Evolutionary conservation across 108 stramenopile species (phyloP), one percentile per base, ranked within the genome.

Genomic region (Heterococcus sp.): DNA sequence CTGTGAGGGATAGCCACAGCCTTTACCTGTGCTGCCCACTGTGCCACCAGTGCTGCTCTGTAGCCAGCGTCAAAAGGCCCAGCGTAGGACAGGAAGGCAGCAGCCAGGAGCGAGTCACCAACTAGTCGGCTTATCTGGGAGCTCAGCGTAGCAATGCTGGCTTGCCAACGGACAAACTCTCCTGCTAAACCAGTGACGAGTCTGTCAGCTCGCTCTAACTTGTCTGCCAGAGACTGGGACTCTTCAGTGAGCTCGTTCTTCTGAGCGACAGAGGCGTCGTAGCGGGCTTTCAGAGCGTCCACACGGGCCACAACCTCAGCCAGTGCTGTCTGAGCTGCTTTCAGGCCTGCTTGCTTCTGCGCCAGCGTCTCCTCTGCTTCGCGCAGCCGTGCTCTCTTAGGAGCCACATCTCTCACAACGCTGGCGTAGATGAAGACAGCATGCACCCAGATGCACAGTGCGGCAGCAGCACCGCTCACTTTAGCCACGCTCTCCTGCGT

Each of bases 361-460:
- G 84, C 85, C 21, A 91, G 81, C 32, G 66, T 64, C 2, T 88
- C 83, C 84, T 84, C 83, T 27, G 91, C 91, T 4, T 72, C 84
- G 39, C 88, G 84, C 38, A 90, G 78, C 31, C 79, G 78, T 1
- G 84, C 87, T 0, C 91, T 38, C 84, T 91, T 91, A 29, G 91
- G 91, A n/a, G 90, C 91, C 4, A 91, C 91, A 30, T 90, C 89
- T 37, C 87, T 87, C 29, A 86, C 78, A 0, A 90, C 90, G 34
- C 87, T 88, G 32, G 90, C 89, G 78, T 89, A 91, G 27, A 89
- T 32, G 65, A 88, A 90, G 29, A 91, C 90, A 28, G 91, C 91
- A 73, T 89, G 89, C 21, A 90, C 90, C 91, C 91, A 91, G 1
- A 84, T 84, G 86, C 91, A 91, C 75, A 91, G 65, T 1, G 90